Base-by-base conservation (phyloP, 169 alveolate genomes). In the Plasmodium sp. region DNA sequence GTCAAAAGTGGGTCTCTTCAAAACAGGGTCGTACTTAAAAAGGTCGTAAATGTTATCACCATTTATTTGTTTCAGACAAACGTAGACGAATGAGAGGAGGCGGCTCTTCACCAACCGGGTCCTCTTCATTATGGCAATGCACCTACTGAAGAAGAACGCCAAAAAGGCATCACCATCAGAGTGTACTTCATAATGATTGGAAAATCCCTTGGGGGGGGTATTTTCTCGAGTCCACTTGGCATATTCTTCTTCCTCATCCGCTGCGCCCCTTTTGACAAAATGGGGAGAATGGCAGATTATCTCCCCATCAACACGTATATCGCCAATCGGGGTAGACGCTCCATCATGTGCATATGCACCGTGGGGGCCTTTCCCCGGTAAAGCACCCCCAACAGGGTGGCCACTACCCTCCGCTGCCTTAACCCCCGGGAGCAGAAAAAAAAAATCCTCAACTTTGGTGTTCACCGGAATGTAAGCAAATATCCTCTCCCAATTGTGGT, bases 61-160 rank as follows among this genome's bases (percentile, higher is more conserved):
- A 90, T 80, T 90, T 62, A 79, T 56, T 6, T 58, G 54, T 54
- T 90, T 62, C 18, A 90, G 22, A 12, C 91, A 90, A 10, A 90
- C 33, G 27, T 90, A 90, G 16, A 79, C 85, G 36, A 90, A 90
- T n/a, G 81, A 67, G 34, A 90, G 39, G 31, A 90, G 73, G 34
- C 94, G 81, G 41, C 94, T 90, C 72, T 71, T 80, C n/a, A 90
- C 82, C 83, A 90, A 80, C 48, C 82, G 71, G 10, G 94, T 90
- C 80, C 74, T 81, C 72, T 80, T 79, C 73, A 90, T 90, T 36
- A 90, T 90, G 39, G 54, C 33, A 27, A 90, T 80, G 31, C 90
- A 27, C 31, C 94, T 36, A 33, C 54, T 80, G 72, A 90, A 41
- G 82, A 90, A 90, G 54, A 90, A 90, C 45, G 80, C 90, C 9